These are phyloP conservation scores for Trametes coccinea DNA, from an alignment of 768 basidiomycete genomes.

Conservation along the genomic window DNA sequence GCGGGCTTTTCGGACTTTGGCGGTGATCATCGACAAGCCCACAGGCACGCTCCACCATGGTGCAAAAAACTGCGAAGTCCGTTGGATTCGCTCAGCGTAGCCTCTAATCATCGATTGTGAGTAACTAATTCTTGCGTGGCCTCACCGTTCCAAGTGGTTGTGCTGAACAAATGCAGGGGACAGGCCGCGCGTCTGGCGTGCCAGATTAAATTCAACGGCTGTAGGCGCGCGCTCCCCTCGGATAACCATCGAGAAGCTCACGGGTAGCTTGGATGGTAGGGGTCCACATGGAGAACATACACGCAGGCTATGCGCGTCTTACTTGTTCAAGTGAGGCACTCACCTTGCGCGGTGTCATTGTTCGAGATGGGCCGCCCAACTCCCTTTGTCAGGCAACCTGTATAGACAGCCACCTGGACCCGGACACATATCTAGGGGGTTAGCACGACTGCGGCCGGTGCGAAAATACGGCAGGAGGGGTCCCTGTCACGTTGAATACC, in stretches of 20 bases:
- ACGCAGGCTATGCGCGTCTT: background rate
- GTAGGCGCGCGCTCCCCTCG: constrained; percentile 1
- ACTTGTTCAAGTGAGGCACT: background rate
- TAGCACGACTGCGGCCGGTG: constrained; percentile 15
- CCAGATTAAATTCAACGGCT: constrained; percentile 3
- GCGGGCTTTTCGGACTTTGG: no score
- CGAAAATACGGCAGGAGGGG: constrained; percentile 11
- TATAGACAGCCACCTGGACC: constrained; percentile 2
- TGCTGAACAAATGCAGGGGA: constrained; percentile 4
- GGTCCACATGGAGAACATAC: background rate
- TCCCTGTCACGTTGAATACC: constrained; percentile 1
- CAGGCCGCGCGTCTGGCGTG: constrained; percentile 1
- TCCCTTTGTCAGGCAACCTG: background rate
- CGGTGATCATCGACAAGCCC: no score
- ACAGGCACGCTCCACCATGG: no score
- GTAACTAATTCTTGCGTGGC: background rate
- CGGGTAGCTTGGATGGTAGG: background rate
- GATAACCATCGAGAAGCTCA: background rate
- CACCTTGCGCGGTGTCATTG: background rate
- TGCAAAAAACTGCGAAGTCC: no score
- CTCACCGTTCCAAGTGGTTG: background rate
- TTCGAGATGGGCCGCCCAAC: constrained; percentile 4
- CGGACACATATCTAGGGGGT: constrained; percentile 9
- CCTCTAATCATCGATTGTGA: background rate
- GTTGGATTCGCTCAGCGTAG: no score